Percentiles rank a stretch among this genome's conserved stretches.
These are phyloP conservation scores for Neodidymelliopsis sp. DNA, from an alignment of 2,329 filamentous ascomycete species.

Conservation along the genomic window DNA sequence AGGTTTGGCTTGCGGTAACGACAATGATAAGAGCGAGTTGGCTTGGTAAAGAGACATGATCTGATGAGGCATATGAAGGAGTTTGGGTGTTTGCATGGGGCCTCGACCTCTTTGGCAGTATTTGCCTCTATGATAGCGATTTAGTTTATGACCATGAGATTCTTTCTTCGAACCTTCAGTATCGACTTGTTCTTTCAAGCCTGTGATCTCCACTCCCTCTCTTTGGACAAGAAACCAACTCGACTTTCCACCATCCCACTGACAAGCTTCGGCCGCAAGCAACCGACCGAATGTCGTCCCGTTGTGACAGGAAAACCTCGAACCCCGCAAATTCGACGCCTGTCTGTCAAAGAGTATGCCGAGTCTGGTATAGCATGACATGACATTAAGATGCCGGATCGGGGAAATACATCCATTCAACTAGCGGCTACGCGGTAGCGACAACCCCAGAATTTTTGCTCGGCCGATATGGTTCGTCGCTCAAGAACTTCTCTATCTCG, in stretches of 20 bases:
- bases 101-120: slow-evolving; percentile 20
- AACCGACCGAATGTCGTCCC: no score
- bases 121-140: slow-evolving; percentile 11
- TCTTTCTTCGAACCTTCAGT: no score
- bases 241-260: no score
- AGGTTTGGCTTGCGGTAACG: slow-evolving; percentile 35
- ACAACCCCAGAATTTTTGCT: neutral
- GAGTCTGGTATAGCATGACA: neutral
- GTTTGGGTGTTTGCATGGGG: slow-evolving; percentile 29
- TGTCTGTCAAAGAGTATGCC: slow-evolving; percentile 3
- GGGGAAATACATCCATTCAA: slow-evolving; percentile 21
- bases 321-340: slow-evolving; percentile 9
- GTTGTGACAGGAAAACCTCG: neutral
- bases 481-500: neutral
- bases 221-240: no score
- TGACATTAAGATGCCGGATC: slow-evolving; percentile 7
- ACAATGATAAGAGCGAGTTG: slow-evolving; percentile 38
- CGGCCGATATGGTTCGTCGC: neutral
- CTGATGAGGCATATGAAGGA: slow-evolving; percentile 28
- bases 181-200: no score
- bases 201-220: no score
- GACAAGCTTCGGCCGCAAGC: no score
- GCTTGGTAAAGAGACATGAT: slow-evolving; percentile 27
- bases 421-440: slow-evolving; percentile 5
- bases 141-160: slow-evolving; percentile 2